These are phyloP conservation scores for Termitomyces sp. DNA, from an alignment of 768 basidiomycete species.

Conservation along the genomic window DNA sequence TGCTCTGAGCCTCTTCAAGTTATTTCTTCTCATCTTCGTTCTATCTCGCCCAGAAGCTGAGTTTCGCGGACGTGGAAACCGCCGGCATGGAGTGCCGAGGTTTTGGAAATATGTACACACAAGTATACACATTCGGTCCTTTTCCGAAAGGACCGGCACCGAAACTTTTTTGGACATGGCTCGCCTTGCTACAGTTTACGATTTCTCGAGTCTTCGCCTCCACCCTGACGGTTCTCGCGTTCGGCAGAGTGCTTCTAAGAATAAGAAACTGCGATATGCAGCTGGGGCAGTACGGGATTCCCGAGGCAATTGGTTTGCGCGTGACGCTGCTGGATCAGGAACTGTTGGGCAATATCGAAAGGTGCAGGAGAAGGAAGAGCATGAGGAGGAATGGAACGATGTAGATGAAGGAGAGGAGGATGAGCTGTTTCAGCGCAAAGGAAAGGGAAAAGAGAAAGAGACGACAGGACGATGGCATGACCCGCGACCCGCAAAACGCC, in stretches of 20 bases:
- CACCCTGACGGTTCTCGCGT: slow-evolving; percentile 66
- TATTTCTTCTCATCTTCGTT: no score
- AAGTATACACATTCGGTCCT: neutral
- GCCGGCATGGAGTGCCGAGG: neutral
- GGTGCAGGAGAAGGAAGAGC: slow-evolving; percentile 8
- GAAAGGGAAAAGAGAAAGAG: slow-evolving; percentile 12
- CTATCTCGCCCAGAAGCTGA: no score
- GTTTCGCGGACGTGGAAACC: neutral
- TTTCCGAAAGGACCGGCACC: neutral
- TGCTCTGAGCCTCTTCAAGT: no score
- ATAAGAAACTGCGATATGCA: slow-evolving; percentile 32
- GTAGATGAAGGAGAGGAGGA: slow-evolving; percentile 17
- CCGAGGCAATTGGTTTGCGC: slow-evolving; percentile 65
- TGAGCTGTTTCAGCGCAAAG: slow-evolving; percentile 1
- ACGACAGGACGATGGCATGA: slow-evolving; percentile 16
- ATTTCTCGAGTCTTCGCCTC: slow-evolving; percentile 61
- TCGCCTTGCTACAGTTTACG: slow-evolving; percentile 59
- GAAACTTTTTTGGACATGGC: slow-evolving; percentile 13
- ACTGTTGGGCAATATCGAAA: slow-evolving; percentile 35
- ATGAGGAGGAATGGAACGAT: slow-evolving; percentile 18
- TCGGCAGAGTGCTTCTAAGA: slow-evolving; percentile 36
- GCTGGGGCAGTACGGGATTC: slow-evolving; percentile 39
- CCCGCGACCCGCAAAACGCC: slow-evolving; percentile 37
- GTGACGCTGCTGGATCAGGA: slow-evolving; percentile 57
- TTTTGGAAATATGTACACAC: neutral